Conservation (phyloP, 1,139 yeast genomes). For the Scheffersomyces illinoinensis region DNA sequence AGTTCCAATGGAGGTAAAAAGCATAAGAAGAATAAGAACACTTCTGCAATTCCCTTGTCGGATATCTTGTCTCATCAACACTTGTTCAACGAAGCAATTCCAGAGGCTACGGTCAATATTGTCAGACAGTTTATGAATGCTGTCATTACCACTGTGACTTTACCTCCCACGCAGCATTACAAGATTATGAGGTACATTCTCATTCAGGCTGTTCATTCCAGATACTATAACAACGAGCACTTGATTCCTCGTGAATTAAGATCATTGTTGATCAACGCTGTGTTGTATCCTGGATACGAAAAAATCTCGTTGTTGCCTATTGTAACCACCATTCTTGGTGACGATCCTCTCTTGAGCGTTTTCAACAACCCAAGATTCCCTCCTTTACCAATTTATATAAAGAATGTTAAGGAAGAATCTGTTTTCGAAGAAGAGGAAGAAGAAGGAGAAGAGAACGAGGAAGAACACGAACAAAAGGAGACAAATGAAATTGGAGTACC, state of each 20-base stretch:
- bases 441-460: conserved; percentile 20
- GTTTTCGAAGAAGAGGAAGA: conserved; percentile 17
- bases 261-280: conserved; percentile 49
- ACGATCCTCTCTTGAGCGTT: conserved; percentile 47
- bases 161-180: conserved; percentile 66
- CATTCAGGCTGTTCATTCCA: conserved; percentile 42
- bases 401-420: conserved; percentile 13
- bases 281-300: conserved; percentile 64
- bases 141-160: conserved; percentile 48
- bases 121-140: conserved; percentile 52
- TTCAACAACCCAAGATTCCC: conserved; percentile 82
- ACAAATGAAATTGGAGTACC: conserved; percentile 11
- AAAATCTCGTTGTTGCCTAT: conserved; percentile 72
- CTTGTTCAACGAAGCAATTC: conserved; percentile 48
- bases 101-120: conserved; percentile 31
- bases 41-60: conserved; percentile 53
- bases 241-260: conserved; percentile 32
- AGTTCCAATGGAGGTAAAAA: conserved; percentile 17
- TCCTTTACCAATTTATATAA: conserved; percentile 46
- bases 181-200: conserved; percentile 60
- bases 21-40: conserved; percentile 44
- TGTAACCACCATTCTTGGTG: conserved; percentile 51
- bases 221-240: conserved; percentile 25
- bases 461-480: conserved; percentile 4
- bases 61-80: conserved; percentile 73